Evolutionary conservation across 805 yeast species (phyloP), one percentile per base, ranked within the genome.

Genomic region (Metschnikowia dekortorum): DNA sequence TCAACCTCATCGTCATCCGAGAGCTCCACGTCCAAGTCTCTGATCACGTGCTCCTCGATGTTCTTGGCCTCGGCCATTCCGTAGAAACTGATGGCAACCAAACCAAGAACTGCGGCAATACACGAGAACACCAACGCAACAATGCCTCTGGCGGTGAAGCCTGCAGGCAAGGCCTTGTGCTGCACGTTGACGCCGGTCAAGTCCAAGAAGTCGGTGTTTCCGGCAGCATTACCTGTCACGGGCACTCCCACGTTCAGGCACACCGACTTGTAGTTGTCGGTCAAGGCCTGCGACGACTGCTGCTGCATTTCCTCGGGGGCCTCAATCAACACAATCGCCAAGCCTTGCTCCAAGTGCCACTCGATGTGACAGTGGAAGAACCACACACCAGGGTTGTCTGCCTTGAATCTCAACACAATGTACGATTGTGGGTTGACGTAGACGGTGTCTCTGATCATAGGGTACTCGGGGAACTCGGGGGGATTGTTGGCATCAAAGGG

Each of bases 311-410:
- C 76, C 9, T 67, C 58, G 30, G 99, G 99, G 49, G 89, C 96
- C 73, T 92, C 99, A 48, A 92, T 72, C 40, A 94, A 73, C 9
- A 78, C 75, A 49, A 90, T 61, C 10, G 96, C 96, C 61, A 92
- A 79, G 63, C 99, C 99, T 75, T 94, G 98, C 63, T 84, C 79
- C 76, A 92, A 80, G 74, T 94, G 99, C 99, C 99, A 92, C 68
- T 94, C 98, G 63, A 94, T 87, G 68, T 92, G 99, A 72, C 99
- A 92, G 74, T 92, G 99, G 95, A 94, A 94, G 69, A 84, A 81
- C 99, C 98, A 92, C 40, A 91, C 91, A 75, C 99, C 99, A 32
- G 98, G 99, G 69, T 94, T 94, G 66, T 87, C 84, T 48, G 98
- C 96, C 63, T 80, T 81, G 78, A 90, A 92, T 66, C 98, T 81